These are phyloP conservation scores for Evernia prunastri DNA, from an alignment of 495 filamentous ascomycete genomes.

Conservation along the genomic window DNA sequence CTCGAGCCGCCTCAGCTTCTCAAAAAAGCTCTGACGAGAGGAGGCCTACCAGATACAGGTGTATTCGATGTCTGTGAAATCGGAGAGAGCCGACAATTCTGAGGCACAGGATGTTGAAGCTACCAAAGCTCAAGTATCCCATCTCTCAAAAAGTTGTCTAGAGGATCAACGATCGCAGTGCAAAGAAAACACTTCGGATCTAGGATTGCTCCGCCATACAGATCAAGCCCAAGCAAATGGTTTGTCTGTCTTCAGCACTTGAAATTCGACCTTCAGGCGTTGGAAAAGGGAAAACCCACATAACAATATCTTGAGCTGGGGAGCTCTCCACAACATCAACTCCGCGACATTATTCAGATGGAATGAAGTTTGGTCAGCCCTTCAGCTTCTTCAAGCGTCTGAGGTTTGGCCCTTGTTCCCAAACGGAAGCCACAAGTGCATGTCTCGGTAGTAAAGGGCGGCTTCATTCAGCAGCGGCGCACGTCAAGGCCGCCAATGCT, in stretches of 20 bases:
- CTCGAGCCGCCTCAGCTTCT: conserved; percentile 75
- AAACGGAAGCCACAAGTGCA: neutral
- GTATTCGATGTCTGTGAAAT: conserved; percentile 86
- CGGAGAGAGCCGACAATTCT: conserved; percentile 78
- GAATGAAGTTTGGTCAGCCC: neutral
- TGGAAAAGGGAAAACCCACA: neutral
- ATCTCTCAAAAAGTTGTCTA: neutral
- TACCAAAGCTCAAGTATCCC: neutral
- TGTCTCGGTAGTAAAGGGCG: neutral
- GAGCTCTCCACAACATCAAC: neutral
- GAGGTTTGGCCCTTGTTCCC: neutral
- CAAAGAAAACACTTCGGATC: neutral
- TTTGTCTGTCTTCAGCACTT: neutral
- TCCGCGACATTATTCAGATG: neutral
- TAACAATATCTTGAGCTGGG: neutral
- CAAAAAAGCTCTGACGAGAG: conserved; percentile 64
- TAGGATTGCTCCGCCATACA: neutral
- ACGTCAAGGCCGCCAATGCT: neutral
- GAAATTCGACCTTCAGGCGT: neutral
- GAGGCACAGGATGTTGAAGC: neutral
- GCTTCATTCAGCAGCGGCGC: neutral
- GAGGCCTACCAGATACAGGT: conserved; percentile 64
- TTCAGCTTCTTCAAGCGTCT: neutral
- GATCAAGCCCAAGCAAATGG: neutral
- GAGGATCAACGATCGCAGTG: neutral